phyloP scores from a whole-genome alignment of 495 filamentous ascomycete species.

The Penicillium robsamsonii region DNA sequence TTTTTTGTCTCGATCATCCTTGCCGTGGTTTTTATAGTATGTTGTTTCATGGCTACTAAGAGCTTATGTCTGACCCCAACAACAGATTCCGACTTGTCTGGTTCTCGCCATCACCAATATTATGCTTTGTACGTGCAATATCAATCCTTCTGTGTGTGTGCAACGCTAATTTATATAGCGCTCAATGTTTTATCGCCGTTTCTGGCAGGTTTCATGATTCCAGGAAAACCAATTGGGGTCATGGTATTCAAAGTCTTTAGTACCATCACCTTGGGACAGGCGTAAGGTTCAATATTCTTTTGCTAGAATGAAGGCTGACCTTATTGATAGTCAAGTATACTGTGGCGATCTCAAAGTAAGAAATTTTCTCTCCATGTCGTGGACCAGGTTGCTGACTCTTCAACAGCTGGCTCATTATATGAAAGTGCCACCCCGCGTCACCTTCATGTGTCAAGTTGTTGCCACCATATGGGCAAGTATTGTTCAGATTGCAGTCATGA shows the following conservation, averaged over 20 bases:
- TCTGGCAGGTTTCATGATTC: constrained; percentile 61
- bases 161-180: constrained; percentile 32
- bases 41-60: neutral
- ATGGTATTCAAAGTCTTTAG: constrained; percentile 71
- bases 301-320: neutral
- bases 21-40: constrained; percentile 23
- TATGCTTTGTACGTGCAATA: constrained; percentile 25
- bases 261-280: constrained; percentile 57
- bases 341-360: constrained; percentile 24
- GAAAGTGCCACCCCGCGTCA: constrained; percentile 61
- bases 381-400: constrained; percentile 26
- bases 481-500: constrained; percentile 57
- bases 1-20: constrained; percentile 52
- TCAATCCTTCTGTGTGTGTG: neutral
- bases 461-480: constrained; percentile 58
- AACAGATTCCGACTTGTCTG: constrained; percentile 30
- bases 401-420: constrained; percentile 59
- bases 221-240: constrained; percentile 56
- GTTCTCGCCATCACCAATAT: constrained; percentile 57
- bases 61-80: neutral
- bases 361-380: neutral
- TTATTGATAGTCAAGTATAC: constrained; percentile 13
- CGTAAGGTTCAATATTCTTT: constrained; percentile 9
- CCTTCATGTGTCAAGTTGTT: constrained; percentile 62
- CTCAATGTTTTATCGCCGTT: constrained; percentile 63